Evolutionary conservation across 352 stramenopile species (phyloP).

Genomic region (Thraustochytrium sp.): DNA sequence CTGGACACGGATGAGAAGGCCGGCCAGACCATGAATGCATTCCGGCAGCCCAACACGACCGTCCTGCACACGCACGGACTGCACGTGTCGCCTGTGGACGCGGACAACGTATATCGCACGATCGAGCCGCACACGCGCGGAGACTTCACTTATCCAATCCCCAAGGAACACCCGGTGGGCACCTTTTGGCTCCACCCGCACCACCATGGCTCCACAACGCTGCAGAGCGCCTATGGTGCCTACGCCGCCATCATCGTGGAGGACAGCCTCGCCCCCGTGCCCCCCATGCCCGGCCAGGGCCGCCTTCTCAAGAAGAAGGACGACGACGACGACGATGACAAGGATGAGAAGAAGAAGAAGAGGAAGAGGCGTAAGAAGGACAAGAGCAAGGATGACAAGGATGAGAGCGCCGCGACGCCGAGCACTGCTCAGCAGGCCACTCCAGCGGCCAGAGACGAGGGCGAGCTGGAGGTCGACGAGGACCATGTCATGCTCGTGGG

Average conservation of each 20-base stretch:
- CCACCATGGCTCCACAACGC: slow-evolving; percentile 56
- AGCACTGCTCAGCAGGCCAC: too few species aligned
- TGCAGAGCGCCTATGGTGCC: slow-evolving; percentile 69
- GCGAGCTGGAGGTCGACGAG: not conserved
- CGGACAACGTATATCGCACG: slow-evolving; percentile 36
- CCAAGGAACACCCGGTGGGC: slow-evolving; percentile 48
- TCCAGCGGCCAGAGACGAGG: too few species aligned
- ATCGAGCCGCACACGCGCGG: not conserved
- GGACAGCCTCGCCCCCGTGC: too few species aligned
- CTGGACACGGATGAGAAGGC: slow-evolving; percentile 55
- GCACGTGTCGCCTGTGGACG: slow-evolving; percentile 66
- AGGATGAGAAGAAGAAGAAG: not conserved
- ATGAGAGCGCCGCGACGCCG: too few species aligned
- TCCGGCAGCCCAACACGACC: slow-evolving; percentile 66
- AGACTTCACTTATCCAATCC: slow-evolving; percentile 48
- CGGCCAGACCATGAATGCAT: slow-evolving; percentile 58
- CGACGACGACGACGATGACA: not conserved
- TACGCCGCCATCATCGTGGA: slow-evolving; percentile 53
- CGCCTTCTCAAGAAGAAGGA: not conserved
- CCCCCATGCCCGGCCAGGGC: too few species aligned
- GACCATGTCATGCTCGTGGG: slow-evolving; percentile 47
- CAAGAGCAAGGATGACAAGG: not conserved
- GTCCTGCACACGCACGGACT: slow-evolving; percentile 73
- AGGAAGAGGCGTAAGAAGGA: not conserved
- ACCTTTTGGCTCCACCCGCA: slow-evolving; percentile 54